Evolutionary conservation across 192 early-diverging fungal genomes (phyloP), one percentile per base, ranked within the genome.

Genomic region (Entomortierella chlamydospora): DNA sequence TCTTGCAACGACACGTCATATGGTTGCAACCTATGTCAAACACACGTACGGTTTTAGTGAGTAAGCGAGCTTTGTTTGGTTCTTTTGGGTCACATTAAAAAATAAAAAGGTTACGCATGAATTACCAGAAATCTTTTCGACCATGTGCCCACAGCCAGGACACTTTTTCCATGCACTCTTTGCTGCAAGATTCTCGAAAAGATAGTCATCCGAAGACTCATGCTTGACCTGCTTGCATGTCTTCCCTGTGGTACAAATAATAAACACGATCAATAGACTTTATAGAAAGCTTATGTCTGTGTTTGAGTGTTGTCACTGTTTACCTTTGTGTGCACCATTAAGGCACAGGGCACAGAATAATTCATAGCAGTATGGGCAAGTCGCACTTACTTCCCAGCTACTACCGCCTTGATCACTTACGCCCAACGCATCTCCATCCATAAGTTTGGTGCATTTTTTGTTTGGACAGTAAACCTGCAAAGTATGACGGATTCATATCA

Each of bases 1-100:
- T 37, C n/a, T 34, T 12, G n/a, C 70, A 72, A 8, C 61, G 70
- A 51, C 70, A 72, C 47, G 54, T 64, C 61, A 72, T 72, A 49
- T 64, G 43, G 49, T 64, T 47, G 56, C 70, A 72, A 11, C 70
- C 70, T 41, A 54, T 45, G 22, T 25, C 7, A 17, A 30, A 61
- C 4, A 33, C 12, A 33, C 0, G 22, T 34, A 41, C 18, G 4
- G 39, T 20, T 39, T 41, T 39, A 59, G 34, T 41, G 22, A 50
- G 8, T 43, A 43, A 17, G 8, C 42, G 42, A 43, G 42, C 42
- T 12, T 57, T 57, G 13, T 15, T 9, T 18, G 30, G n/a, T 18
- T n/a, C n/a, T n/a, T n/a, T n/a, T n/a, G n/a, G n/a, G n/a, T n/a
- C n/a, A n/a, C n/a, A n/a, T n/a, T n/a, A 41, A 10, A 18, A 23